phyloP scores from a whole-genome alignment of 2,329 filamentous ascomycete genomes.

The Blastomyces emzantsi region DNA sequence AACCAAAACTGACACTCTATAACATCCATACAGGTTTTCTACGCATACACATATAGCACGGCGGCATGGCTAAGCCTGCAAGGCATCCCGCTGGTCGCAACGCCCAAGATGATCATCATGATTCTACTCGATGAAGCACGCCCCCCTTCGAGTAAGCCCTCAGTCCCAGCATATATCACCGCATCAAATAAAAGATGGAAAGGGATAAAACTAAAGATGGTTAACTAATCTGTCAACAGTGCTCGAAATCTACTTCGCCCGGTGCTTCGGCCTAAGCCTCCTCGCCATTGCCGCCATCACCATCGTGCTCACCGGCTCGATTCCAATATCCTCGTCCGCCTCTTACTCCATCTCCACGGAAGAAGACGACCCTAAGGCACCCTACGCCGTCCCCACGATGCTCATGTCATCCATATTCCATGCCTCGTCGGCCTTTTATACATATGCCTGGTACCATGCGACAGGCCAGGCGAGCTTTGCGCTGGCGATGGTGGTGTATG shows the following conservation, averaged over 20 bases:
- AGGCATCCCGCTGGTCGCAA: slow-evolving; percentile 47
- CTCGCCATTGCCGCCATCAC: slow-evolving; percentile 54
- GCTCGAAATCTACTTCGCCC: slow-evolving; percentile 65
- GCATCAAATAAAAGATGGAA: not conserved
- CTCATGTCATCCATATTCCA: slow-evolving; percentile 61
- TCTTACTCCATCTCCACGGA: slow-evolving; percentile 37
- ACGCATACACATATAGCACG: slow-evolving; percentile 38
- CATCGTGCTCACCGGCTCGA: slow-evolving; percentile 60
- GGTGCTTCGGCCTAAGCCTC: slow-evolving; percentile 59
- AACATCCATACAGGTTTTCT: slow-evolving; percentile 31
- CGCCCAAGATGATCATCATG: slow-evolving; percentile 53
- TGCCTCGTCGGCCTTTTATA: slow-evolving; percentile 52
- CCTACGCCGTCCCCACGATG: slow-evolving; percentile 57
- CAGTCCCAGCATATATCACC: too few species aligned
- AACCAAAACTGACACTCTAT: not conserved
- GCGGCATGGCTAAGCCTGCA: slow-evolving; percentile 38
- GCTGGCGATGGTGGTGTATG: slow-evolving; percentile 51
- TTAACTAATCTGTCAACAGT: slow-evolving; percentile 30
- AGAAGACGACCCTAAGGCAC: slow-evolving; percentile 43
- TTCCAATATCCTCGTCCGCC: slow-evolving; percentile 49
- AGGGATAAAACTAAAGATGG: not conserved
- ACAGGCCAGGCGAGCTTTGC: slow-evolving; percentile 49
- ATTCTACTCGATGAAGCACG: slow-evolving; percentile 51
- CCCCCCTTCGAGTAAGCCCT: slow-evolving; percentile 42
- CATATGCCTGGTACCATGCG: slow-evolving; percentile 58